These are phyloP conservation scores for Pelargonium cotyledonis DNA, from an alignment of 441 rosid genomes.

Conservation along the genomic window DNA sequence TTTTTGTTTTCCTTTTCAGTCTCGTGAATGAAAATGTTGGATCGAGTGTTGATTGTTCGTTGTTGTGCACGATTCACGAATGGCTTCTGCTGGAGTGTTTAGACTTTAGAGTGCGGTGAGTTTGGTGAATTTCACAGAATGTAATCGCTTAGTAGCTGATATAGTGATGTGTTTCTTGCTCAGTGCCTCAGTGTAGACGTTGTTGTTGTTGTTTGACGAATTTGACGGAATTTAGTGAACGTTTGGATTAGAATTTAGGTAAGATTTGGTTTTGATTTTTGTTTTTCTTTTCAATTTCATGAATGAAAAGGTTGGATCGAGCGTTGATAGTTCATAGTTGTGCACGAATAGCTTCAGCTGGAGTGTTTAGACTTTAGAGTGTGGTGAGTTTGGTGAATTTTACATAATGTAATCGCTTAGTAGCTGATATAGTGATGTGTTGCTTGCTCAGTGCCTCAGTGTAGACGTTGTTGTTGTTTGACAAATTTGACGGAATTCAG, in stretches of 20 bases:
- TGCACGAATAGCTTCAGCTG: background rate
- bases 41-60: background rate
- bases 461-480: too few species aligned
- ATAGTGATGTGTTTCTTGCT: too few species aligned
- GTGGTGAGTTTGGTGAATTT: background rate
- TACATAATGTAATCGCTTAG: background rate
- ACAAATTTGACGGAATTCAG: too few species aligned
- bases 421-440: too few species aligned
- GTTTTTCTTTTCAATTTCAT: too few species aligned
- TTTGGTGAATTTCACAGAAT: background rate
- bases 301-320: background rate
- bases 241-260: too few species aligned
- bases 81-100: background rate
- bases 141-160: background rate
- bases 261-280: too few species aligned
- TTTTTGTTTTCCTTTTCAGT: background rate
- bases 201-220: too few species aligned
- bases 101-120: background rate
- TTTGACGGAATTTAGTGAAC: too few species aligned
- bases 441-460: too few species aligned
- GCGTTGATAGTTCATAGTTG: background rate
- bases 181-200: too few species aligned
- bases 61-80: background rate
- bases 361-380: background rate
- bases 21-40: background rate